Evolutionary conservation across 2,329 filamentous ascomycete species (phyloP).

Genomic region (Pseudogymnoascus pannorum): DNA sequence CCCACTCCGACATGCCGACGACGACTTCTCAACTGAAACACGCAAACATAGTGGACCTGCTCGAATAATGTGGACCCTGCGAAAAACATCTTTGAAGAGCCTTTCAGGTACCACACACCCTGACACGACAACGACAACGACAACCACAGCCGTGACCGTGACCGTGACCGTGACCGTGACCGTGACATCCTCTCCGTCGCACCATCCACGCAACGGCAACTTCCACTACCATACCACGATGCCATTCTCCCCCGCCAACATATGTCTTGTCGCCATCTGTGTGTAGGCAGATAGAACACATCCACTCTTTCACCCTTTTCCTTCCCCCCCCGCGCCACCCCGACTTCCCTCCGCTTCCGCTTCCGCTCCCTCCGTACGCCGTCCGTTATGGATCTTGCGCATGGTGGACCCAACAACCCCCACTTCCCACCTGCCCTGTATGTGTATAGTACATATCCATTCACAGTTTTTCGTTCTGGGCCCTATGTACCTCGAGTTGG

Average conservation of each 20-base stretch:
- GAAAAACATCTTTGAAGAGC: background rate
- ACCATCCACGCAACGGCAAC: background rate
- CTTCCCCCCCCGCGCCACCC: background rate
- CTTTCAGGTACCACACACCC: background rate
- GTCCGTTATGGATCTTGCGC: conserved; percentile 1
- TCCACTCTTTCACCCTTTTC: too few species aligned
- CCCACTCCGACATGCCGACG: background rate
- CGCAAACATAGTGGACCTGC: background rate
- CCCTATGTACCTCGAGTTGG: background rate
- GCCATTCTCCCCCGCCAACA: background rate
- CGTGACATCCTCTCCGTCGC: background rate
- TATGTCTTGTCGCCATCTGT: background rate
- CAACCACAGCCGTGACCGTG: too few species aligned
- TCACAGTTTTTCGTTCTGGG: background rate
- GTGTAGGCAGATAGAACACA: too few species aligned
- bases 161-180: too few species aligned
- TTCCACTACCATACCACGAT: background rate
- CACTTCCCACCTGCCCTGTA: background rate
- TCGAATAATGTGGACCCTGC: conserved; percentile 1
- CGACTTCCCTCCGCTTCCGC: background rate
- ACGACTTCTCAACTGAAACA: background rate
- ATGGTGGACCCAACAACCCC: background rate
- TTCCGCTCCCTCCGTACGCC: background rate
- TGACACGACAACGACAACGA: background rate
- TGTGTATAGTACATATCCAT: background rate